Evolutionary conservation across 768 basidiomycete species (phyloP).

Genomic region (Leucocoprinus leucothites): DNA sequence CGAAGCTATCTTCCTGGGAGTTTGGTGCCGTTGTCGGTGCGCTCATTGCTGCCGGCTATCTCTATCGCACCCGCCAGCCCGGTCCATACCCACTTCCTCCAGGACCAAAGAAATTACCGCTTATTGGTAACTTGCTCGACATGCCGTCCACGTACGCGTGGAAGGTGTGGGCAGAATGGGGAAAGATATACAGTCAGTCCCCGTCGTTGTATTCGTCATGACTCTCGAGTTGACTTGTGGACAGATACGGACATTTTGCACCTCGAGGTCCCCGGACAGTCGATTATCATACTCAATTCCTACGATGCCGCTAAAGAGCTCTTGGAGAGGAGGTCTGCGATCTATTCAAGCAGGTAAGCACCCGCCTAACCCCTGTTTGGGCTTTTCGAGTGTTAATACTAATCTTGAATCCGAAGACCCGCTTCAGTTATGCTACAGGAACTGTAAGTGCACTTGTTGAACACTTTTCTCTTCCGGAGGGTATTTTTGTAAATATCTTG

Average conservation of each 20-base stretch:
- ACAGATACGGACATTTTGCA: slow-evolving; percentile 21
- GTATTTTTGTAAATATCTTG: background rate
- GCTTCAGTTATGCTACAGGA: slow-evolving; percentile 18
- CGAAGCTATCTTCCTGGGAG: background rate
- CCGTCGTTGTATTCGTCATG: background rate
- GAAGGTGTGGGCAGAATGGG: slow-evolving; percentile 41
- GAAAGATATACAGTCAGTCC: slow-evolving; percentile 32
- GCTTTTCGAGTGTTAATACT: background rate
- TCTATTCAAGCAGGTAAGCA: slow-evolving; percentile 21
- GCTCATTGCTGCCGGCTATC: background rate
- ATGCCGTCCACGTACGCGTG: slow-evolving; percentile 41
- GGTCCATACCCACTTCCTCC: slow-evolving; percentile 26
- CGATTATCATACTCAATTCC: slow-evolving; percentile 20
- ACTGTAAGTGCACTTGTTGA: slow-evolving; percentile 11
- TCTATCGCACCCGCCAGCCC: background rate
- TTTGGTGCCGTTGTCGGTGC: background rate
- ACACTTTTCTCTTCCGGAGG: too few relatives aligned
- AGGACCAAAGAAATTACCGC: slow-evolving; percentile 38
- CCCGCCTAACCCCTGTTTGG: background rate
- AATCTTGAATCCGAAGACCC: slow-evolving; percentile 9
- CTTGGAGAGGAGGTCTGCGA: slow-evolving; percentile 19
- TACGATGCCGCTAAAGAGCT: slow-evolving; percentile 19
- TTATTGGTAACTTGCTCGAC: slow-evolving; percentile 42
- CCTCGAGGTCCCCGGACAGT: slow-evolving; percentile 16
- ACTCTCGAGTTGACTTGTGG: background rate